Base-by-base conservation (phyloP, 352 stramenopile species). In the Aphanomyces euteiches region DNA sequence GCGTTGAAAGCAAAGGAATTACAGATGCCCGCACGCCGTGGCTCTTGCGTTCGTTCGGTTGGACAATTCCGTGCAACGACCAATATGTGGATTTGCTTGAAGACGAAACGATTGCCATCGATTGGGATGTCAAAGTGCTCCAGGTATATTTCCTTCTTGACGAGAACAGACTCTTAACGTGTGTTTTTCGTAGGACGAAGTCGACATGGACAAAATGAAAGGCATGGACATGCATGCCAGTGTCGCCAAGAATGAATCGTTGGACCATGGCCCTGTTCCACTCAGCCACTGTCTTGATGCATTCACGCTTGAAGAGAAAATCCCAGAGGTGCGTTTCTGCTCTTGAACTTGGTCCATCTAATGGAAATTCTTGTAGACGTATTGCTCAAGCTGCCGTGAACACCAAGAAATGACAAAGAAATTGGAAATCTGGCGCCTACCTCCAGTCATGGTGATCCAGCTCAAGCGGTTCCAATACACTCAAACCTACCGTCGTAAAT, bases 391-490 rank as follows among this genome's bases (percentile, higher is more conserved):
- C 72, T 99, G 97, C 75, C 92, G 98, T 56, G 76, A 96, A 57
- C 93, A 98, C 68, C 87, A 97, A 54, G 88, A 97, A 66, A 98
- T 98, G 71, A 99, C 93, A 73, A 99, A 99, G 80, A 97, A 99
- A 75, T 85, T 99, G 40, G 92, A 98, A 75, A 90, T 99, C 15
- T 99, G 96, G 85, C 90, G 93, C 34, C 77, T 97, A 4, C 97
- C 97, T 0, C 95, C 97, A 10, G 96, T 99, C 12, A 95, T 99
- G 71, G 97, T 99, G 21, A 80, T 99, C 37, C 96, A 99, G 77
- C 80, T 99, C 41, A 99, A 99, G 85, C 88, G 98, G 48, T 99
- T 99, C 77, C 92, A 98, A 74, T 99, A 98, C 79, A 97, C 92
- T 7, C 87, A 98, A 57, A 97, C 88, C 21, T 96, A 96, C 67